Conservation (phyloP, 2,329 filamentous ascomycete genomes). For the Xylaria multiplex region DNA sequence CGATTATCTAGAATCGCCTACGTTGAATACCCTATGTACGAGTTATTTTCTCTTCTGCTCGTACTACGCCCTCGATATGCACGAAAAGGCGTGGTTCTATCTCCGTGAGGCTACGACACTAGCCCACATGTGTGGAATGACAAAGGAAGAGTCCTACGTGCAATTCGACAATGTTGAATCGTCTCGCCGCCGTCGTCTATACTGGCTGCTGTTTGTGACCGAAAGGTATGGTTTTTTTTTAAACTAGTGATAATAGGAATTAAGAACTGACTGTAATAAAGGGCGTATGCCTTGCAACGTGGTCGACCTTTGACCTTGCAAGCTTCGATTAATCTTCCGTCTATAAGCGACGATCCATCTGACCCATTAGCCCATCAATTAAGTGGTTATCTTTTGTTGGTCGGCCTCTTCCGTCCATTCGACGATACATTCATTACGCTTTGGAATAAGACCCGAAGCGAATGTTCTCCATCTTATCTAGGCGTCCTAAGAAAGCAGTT, state of each 20-base stretch:
- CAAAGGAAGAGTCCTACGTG: constrained; percentile 70
- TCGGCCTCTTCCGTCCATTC: constrained; percentile 72
- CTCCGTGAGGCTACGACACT: constrained; percentile 80
- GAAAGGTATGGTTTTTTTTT: constrained; percentile 65
- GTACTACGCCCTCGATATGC: constrained; percentile 75
- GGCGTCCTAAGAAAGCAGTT: constrained; percentile 70
- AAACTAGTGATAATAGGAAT: neutral
- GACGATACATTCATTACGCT: constrained; percentile 70
- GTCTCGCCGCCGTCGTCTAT: constrained; percentile 72
- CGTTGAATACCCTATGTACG: constrained; percentile 70
- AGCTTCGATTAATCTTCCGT: constrained; percentile 73
- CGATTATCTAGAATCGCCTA: constrained; percentile 67
- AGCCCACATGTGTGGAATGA: constrained; percentile 68
- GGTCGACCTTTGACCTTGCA: constrained; percentile 76
- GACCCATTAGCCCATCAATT: constrained; percentile 65
- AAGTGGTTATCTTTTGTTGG: constrained; percentile 67
- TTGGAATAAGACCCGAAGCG: constrained; percentile 72
- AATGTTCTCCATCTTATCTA: constrained; percentile 67
- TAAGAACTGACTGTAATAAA: constrained; percentile 43
- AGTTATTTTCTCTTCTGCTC: constrained; percentile 82
- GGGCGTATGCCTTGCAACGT: constrained; percentile 77
- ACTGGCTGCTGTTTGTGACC: constrained; percentile 77
- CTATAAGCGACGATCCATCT: constrained; percentile 67
- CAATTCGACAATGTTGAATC: constrained; percentile 68
- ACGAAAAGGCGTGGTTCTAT: constrained; percentile 82